phyloP scores from a whole-genome alignment of 345 rosid species.

The Hibiscus trionum region DNA sequence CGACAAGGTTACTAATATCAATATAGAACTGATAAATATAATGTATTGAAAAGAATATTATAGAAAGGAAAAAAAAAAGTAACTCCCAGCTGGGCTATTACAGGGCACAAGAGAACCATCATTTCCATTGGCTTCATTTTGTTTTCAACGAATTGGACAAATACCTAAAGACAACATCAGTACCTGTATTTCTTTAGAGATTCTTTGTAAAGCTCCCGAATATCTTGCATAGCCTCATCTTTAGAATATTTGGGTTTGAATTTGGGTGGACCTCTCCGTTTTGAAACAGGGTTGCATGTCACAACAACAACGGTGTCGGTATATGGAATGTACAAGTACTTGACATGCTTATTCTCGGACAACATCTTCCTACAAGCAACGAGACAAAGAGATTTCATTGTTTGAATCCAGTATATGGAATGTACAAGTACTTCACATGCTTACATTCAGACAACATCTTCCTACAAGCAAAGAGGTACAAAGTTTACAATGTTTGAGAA shows the following conservation, averaged over 20 bases:
- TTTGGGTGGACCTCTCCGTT: slow-evolving; percentile 82
- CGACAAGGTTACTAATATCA: neutral
- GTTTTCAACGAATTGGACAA: neutral
- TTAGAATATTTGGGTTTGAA: slow-evolving; percentile 61
- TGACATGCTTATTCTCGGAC: slow-evolving; percentile 85
- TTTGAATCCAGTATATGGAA: slow-evolving; percentile 58
- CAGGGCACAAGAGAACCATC: neutral
- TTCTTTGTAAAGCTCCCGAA: slow-evolving; percentile 65
- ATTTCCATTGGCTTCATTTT: neutral
- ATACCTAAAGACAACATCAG: slow-evolving; percentile 7
- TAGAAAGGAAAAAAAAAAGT: neutral
- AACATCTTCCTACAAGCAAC: slow-evolving; percentile 60
- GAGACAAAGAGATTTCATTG: neutral
- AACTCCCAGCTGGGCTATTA: neutral
- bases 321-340: slow-evolving; percentile 82
- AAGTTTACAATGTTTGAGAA: neutral
- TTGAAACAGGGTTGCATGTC: slow-evolving; percentile 85
- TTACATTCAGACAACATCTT: slow-evolving; percentile 75
- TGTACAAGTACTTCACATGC: slow-evolving; percentile 82
- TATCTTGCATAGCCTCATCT: slow-evolving; percentile 69
- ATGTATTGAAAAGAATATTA: neutral
- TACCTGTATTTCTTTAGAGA: slow-evolving; percentile 73
- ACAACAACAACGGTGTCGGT: slow-evolving; percentile 84
- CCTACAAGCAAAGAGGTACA: slow-evolving; percentile 34
- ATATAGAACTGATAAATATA: neutral